Evolutionary conservation across 352 stramenopile genomes (phyloP), one percentile per base, ranked within the genome.

Genomic region (Aphanomyces euteiches): DNA sequence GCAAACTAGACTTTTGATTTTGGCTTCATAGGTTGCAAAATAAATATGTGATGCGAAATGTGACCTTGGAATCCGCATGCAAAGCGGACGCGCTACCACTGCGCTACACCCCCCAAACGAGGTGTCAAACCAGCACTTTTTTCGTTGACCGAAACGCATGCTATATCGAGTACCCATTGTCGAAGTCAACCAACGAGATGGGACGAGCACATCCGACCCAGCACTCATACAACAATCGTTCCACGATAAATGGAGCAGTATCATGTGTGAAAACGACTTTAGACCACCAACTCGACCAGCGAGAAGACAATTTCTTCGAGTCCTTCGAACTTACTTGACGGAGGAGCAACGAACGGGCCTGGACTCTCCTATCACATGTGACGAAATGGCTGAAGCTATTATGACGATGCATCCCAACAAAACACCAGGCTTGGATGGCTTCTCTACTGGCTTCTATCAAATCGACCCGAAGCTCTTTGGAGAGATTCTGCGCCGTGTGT

Each of bases 81-180:
- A 50, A 50, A 50, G 43, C 43, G 17, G 43, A 50, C 43, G 43
- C 43, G 43, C 43, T 50, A 50, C 43, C 43, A 50, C 43, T 50
- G 43, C 43, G 43, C 43, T 50, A 50, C 17, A 1, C 43, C 43
- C 43, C 43, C 43, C 15, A 17, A 36, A 19, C 3, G 50, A 58
- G 3, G 17, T 19, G 21, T 58, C 50, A 1, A 58, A 1, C 8
- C 7, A 17, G 7, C 17, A 19, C 17, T 58, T 58, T 28, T 58
- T 58, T 36, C 21, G 3, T 37, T 3, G 1, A 58, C 50, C 50
- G 36, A 8, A 58, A 12, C 8, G 36, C 17, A 58, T 2, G 15
- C 50, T 58, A 17, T 19, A 58, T 28, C 19, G 36, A 36, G 50
- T 36, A 8, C 21, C 50, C 50, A 58, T 58, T 36, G 50, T 36